phyloP scores from a whole-genome alignment of 73 alveolate genomes.

The Uronychia binucleata region DNA sequence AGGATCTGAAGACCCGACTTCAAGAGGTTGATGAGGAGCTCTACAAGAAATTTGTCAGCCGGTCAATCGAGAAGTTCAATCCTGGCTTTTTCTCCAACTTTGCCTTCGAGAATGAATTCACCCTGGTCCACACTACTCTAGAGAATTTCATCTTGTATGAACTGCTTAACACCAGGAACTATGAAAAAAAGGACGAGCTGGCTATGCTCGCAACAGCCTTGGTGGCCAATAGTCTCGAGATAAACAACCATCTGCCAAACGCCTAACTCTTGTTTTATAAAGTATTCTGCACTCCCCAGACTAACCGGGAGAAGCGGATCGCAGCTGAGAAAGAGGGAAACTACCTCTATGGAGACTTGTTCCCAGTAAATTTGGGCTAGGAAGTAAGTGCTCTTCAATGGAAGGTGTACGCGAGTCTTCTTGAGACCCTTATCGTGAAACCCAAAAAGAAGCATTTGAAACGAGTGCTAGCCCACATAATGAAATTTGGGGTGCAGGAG shows the following conservation, averaged over 20 bases:
- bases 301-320: conserved; percentile 14
- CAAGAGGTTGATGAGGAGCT: neutral
- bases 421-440: conserved; percentile 18
- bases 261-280: conserved; percentile 19
- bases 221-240: conserved; percentile 17
- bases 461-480: conserved; percentile 7
- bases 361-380: conserved; percentile 2
- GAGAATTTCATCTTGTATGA: conserved; percentile 20
- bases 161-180: neutral
- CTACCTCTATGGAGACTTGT: conserved; percentile 13
- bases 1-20: neutral
- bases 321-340: conserved; percentile 13
- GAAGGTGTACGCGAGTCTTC: conserved; percentile 11
- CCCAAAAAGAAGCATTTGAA: conserved; percentile 52
- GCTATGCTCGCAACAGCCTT: conserved; percentile 1
- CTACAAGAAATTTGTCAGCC: neutral
- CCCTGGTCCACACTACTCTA: conserved; percentile 8
- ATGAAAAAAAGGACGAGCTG: conserved; percentile 2
- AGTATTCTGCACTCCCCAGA: conserved; percentile 35
- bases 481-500: conserved; percentile 4
- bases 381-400: conserved; percentile 9
- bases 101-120: conserved; percentile 6
- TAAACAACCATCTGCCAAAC: conserved; percentile 27
- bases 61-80: conserved; percentile 3
- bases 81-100: conserved; percentile 25